Evolutionary conservation across 2,329 filamentous ascomycete species (phyloP).

Genomic region (Penicillium griseofulvum): DNA sequence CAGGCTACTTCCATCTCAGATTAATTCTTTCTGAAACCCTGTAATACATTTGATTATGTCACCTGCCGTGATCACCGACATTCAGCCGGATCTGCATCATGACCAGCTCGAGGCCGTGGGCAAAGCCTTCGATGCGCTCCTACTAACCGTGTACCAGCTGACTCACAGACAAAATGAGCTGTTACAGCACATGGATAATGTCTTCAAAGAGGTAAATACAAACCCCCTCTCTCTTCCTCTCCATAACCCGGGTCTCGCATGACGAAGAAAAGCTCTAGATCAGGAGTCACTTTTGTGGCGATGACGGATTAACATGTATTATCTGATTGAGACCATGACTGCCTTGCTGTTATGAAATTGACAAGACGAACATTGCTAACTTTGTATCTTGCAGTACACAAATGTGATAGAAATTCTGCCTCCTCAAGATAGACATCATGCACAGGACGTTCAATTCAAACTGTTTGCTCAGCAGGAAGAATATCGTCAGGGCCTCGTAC

Average conservation of each 20-base stretch:
- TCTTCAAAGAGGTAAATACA: slow-evolving; percentile 41
- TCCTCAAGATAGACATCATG: slow-evolving; percentile 27
- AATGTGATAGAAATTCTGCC: slow-evolving; percentile 20
- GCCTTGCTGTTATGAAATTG: slow-evolving; percentile 15
- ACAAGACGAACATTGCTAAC: slow-evolving; percentile 28
- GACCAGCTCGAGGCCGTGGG: slow-evolving; percentile 37
- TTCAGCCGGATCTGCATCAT: slow-evolving; percentile 32
- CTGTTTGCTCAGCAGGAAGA: slow-evolving; percentile 32
- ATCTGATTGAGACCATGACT: slow-evolving; percentile 47
- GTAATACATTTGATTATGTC: slow-evolving; percentile 31
- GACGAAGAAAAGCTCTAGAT: slow-evolving; percentile 74
- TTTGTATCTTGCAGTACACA: slow-evolving; percentile 17
- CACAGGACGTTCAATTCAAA: slow-evolving; percentile 32
- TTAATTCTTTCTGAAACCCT: slow-evolving; percentile 17
- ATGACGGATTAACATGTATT: slow-evolving; percentile 64
- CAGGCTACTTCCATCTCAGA: slow-evolving; percentile 23
- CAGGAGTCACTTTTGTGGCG: slow-evolving; percentile 63
- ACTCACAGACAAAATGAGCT: slow-evolving; percentile 40
- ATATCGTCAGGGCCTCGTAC: slow-evolving; percentile 38
- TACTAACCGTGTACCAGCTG: slow-evolving; percentile 42
- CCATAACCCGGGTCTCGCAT: slow-evolving; percentile 35
- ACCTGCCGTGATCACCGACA: slow-evolving; percentile 28
- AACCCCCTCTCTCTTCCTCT: not conserved
- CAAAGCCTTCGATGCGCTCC: slow-evolving; percentile 43
- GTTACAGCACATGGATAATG: slow-evolving; percentile 37